Evolutionary conservation across 2,329 filamentous ascomycete genomes (phyloP).

Genomic region (Salinomyces thailandicus): DNA sequence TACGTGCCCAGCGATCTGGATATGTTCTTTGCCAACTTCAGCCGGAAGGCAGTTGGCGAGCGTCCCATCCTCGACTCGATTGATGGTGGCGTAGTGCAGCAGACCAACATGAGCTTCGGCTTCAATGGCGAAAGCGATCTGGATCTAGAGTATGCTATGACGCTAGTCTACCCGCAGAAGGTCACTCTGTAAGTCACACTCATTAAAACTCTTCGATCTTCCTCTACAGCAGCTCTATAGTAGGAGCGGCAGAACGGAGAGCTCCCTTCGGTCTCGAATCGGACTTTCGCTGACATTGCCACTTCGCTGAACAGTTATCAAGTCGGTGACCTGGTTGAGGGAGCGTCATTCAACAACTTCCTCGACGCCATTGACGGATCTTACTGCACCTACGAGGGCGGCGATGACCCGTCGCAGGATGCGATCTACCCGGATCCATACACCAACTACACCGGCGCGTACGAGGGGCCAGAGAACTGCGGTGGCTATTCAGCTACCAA

Average conservation of each 20-base stretch:
- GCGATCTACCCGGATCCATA: constrained; percentile 27
- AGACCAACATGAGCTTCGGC: constrained; percentile 26
- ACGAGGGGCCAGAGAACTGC: constrained; percentile 35
- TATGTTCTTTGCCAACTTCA: constrained; percentile 29
- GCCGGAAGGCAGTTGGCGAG: constrained; percentile 20
- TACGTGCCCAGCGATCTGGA: constrained; percentile 34
- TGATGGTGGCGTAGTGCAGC: constrained; percentile 32
- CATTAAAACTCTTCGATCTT: no score
- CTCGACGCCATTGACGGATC: constrained; percentile 38
- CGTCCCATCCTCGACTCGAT: constrained; percentile 24
- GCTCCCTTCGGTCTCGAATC: no score
- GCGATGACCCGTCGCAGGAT: constrained; percentile 31
- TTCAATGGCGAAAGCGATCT: constrained; percentile 43
- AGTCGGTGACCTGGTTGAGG: constrained; percentile 28
- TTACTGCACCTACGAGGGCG: constrained; percentile 33
- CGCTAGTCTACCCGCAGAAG: constrained; percentile 35
- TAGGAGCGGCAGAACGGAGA: no score
- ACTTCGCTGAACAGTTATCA: no score
- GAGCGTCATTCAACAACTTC: constrained; percentile 23
- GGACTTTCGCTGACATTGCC: no score
- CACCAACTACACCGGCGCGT: constrained; percentile 16
- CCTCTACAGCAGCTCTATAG: no score
- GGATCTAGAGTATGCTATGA: constrained; percentile 46
- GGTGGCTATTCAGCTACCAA: constrained; percentile 39
- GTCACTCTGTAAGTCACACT: constrained; percentile 29